phyloP scores from a whole-genome alignment of 257 asterid genomes.

The Solanum pennellii region DNA sequence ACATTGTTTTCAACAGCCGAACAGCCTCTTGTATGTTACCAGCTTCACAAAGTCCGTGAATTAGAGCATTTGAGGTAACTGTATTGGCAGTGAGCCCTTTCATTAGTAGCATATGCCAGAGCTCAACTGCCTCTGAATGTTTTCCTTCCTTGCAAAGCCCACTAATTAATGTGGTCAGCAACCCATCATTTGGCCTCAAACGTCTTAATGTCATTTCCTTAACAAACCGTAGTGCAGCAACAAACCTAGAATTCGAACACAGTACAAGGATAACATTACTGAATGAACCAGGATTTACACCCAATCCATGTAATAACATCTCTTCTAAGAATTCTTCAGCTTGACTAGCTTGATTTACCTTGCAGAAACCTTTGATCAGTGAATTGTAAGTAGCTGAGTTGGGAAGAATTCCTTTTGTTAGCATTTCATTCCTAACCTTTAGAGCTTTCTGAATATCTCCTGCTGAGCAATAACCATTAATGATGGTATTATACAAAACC shows the following conservation, averaged over 20 bases:
- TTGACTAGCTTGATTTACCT: slow-evolving; percentile 41
- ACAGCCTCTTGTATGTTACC: slow-evolving; percentile 50
- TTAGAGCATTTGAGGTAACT: slow-evolving; percentile 67
- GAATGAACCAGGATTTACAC: slow-evolving; percentile 38
- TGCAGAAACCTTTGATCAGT: slow-evolving; percentile 54
- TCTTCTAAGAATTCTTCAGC: slow-evolving; percentile 45
- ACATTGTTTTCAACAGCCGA: slow-evolving; percentile 38
- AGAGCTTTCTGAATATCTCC: slow-evolving; percentile 47
- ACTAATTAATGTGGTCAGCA: slow-evolving; percentile 57
- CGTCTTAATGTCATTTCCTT: slow-evolving; percentile 47
- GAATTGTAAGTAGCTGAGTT: slow-evolving; percentile 56
- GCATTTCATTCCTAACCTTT: slow-evolving; percentile 55
- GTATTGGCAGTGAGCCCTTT: slow-evolving; percentile 49
- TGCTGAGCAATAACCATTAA: slow-evolving; percentile 56
- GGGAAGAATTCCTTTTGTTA: slow-evolving; percentile 30
- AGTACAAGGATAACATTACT: slow-evolving; percentile 35
- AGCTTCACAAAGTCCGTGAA: slow-evolving; percentile 53
- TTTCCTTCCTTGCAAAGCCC: slow-evolving; percentile 60
- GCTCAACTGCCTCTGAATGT: slow-evolving; percentile 57
- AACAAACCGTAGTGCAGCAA: slow-evolving; percentile 38
- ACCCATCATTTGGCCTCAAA: slow-evolving; percentile 42
- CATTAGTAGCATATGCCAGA: slow-evolving; percentile 38
- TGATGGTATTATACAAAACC: slow-evolving; percentile 58
- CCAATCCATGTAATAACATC: slow-evolving; percentile 42
- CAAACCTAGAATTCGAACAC: slow-evolving; percentile 31